Conservation (phyloP, 2,329 filamentous ascomycete genomes). For the Passalora sequoiae region DNA sequence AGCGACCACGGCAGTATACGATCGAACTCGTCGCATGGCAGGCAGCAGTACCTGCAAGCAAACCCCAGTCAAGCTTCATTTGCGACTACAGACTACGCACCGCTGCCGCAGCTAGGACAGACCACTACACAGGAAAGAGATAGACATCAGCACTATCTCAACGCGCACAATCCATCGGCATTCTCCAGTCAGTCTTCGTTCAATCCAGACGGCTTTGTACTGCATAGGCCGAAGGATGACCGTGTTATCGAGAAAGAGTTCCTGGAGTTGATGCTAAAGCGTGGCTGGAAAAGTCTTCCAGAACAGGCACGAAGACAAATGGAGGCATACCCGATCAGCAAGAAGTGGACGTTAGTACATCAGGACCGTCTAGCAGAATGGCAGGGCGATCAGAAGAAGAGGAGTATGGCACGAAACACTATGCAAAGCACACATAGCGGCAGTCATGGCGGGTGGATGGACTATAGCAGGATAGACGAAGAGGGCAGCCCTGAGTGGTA, state of each 20-base stretch:
- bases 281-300: constrained; percentile 94
- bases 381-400: constrained; percentile 88
- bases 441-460: constrained; percentile 51
- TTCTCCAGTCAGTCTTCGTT: constrained; percentile 48
- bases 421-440: constrained; percentile 55
- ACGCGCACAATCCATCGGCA: constrained; percentile 41
- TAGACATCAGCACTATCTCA: constrained; percentile 36
- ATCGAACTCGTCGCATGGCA: constrained; percentile 56
- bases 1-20: constrained; percentile 60
- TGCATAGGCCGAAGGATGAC: constrained; percentile 73
- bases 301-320: constrained; percentile 93
- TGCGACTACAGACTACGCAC: constrained; percentile 41
- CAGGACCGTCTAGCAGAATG: constrained; percentile 90
- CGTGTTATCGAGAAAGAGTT: constrained; percentile 86
- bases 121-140: constrained; percentile 36
- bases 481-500: constrained; percentile 98
- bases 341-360: constrained; percentile 97
- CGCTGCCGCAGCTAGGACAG: constrained; percentile 35
- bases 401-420: constrained; percentile 65
- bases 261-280: constrained; percentile 88
- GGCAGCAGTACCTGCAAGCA: constrained; percentile 46
- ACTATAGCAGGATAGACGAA: constrained; percentile 65
- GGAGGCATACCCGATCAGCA: constrained; percentile 86
- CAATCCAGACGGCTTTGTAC: constrained; percentile 52
- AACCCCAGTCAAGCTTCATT: constrained; percentile 47